A percentile compares a stretch with the other conserved stretches of the same genome.
phyloP scores from a whole-genome alignment of 1,284 basidiomycete genomes.

The Puccinia brachypodii region DNA sequence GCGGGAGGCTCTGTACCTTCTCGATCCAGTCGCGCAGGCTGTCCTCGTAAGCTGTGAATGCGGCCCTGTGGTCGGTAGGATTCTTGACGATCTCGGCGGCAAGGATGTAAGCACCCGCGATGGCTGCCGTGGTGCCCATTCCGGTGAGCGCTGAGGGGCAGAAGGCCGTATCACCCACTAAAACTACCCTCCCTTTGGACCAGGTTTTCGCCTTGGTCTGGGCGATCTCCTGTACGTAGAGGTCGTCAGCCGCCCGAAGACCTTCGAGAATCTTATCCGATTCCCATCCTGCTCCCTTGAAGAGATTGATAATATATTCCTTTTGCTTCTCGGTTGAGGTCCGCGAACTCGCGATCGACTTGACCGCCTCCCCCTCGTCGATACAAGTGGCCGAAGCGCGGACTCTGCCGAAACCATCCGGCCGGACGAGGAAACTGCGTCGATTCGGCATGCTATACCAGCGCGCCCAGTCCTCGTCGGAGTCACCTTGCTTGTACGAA shows the following conservation, averaged over 20 bases:
- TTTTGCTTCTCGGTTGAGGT: conserved; percentile 45
- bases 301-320: conserved; percentile 46
- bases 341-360: background rate
- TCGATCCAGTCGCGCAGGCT: conserved; percentile 16
- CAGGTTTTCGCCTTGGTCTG: conserved; percentile 51
- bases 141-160: conserved; percentile 52
- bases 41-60: conserved; percentile 12
- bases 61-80: background rate
- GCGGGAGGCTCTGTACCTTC: background rate
- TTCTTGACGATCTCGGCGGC: conserved; percentile 50
- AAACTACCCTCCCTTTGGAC: conserved; percentile 51
- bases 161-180: conserved; percentile 52
- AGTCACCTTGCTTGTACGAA: conserved; percentile 1
- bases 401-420: conserved; percentile 51
- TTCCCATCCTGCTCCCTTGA: conserved; percentile 50
- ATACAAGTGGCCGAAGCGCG: conserved; percentile 31
- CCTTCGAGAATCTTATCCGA: conserved; percentile 48
- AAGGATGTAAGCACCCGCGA: conserved; percentile 46
- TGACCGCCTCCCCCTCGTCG: background rate
- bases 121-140: conserved; percentile 50
- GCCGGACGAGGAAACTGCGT: conserved; percentile 43
- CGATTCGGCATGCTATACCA: conserved; percentile 7
- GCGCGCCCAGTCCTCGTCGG: conserved; percentile 19
- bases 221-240: conserved; percentile 51
- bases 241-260: conserved; percentile 49